A percentile compares a stretch with the other conserved stretches of the same genome.
Conservation (phyloP, 345 rosid genomes). For the Salix purpurea region DNA sequence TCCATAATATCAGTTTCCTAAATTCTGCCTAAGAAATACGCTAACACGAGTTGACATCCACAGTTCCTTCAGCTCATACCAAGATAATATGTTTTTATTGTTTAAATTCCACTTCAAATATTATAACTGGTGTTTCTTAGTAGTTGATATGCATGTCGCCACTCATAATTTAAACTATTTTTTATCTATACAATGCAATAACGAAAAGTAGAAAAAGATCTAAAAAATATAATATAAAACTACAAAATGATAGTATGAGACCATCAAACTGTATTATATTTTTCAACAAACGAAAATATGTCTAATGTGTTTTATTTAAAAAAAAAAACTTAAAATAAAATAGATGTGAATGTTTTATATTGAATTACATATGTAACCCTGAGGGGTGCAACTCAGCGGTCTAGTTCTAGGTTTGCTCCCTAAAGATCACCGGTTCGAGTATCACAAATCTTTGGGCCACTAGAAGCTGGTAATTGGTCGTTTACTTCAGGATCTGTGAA, state of each 20-base stretch:
- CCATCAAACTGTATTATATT: too few species aligned
- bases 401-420: fast-evolving
- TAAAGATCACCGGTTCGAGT: fast-evolving
- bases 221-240: too few species aligned
- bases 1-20: background rate
- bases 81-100: background rate
- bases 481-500: fast-evolving
- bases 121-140: too few species aligned
- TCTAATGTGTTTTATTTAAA: too few species aligned
- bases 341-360: too few species aligned
- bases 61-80: background rate
- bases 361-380: fast-evolving
- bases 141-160: background rate
- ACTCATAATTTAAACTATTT: background rate
- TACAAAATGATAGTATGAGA: too few species aligned
- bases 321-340: too few species aligned
- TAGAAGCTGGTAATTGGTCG: too few species aligned
- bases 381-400: fast-evolving
- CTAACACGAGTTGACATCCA: background rate
- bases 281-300: too few species aligned
- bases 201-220: too few species aligned
- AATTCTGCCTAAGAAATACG: background rate
- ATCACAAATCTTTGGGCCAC: fast-evolving
- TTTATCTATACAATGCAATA: too few species aligned
- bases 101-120: too few species aligned